phyloP scores from a whole-genome alignment of 305 asterid species.

The Fraxinus nigra region DNA sequence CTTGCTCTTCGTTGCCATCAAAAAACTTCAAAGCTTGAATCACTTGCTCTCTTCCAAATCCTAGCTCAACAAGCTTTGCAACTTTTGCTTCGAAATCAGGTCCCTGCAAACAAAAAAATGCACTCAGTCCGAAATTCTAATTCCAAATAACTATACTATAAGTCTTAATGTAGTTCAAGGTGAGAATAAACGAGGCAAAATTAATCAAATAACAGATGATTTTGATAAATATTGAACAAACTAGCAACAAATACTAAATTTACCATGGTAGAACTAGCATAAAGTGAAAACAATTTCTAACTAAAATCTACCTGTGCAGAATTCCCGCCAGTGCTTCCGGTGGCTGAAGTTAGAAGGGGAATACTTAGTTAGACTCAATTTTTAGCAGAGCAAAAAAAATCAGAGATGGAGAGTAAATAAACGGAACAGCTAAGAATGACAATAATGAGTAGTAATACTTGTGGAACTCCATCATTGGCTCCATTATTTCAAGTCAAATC shows the following conservation, averaged over 20 bases:
- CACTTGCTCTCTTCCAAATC: conserved; percentile 82
- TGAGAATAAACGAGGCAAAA: not conserved
- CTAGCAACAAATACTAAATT: not conserved
- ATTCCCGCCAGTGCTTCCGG: conserved; percentile 51
- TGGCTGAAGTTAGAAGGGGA: conserved; percentile 19
- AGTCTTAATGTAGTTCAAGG: not conserved
- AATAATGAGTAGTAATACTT: not conserved
- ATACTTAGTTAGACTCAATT: conserved; percentile 20
- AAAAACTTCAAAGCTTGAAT: conserved; percentile 78
- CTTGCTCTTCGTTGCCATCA: conserved; percentile 89
- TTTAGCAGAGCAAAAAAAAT: not conserved
- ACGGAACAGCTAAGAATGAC: not conserved
- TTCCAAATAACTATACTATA: not conserved
- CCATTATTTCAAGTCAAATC: not conserved
- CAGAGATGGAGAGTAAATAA: not conserved
- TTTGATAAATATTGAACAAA: not conserved
- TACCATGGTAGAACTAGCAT: not conserved
- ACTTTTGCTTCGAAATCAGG: conserved; percentile 85
- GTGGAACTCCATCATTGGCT: not conserved
- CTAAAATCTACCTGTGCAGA: conserved; percentile 43
- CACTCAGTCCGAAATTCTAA: not conserved
- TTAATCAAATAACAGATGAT: not conserved
- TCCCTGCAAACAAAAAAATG: conserved; percentile 44
- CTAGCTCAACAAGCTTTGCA: conserved; percentile 80
- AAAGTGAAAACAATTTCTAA: conserved; percentile 4